A percentile compares a stretch with the other conserved stretches of the same genome.
Conservation (phyloP, 768 basidiomycete genomes). For the Russula sp. region DNA sequence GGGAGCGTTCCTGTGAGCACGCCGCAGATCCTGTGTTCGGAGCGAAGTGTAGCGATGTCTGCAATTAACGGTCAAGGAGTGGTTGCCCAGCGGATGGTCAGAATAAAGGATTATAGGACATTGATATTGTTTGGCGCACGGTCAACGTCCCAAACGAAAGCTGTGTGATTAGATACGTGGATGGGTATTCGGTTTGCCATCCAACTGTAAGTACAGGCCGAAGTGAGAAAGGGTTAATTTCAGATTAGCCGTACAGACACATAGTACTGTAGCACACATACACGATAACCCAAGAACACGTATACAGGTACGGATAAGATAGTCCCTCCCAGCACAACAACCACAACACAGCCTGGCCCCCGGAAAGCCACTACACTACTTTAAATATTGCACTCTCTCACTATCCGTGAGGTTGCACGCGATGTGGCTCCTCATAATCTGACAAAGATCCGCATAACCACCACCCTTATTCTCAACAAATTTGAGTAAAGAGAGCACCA, state of each 20-base stretch:
- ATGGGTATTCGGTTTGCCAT: slow-evolving; percentile 25
- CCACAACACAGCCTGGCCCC: neutral
- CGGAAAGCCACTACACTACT: neutral
- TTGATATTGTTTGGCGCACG: slow-evolving; percentile 46
- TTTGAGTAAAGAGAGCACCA: slow-evolving; percentile 13
- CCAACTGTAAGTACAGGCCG: neutral
- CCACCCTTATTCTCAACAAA: slow-evolving; percentile 8
- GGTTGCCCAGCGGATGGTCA: neutral
- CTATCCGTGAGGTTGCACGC: slow-evolving; percentile 23
- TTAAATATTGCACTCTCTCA: slow-evolving; percentile 12
- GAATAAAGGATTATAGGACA: too few species aligned
- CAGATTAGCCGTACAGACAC: too few species aligned
- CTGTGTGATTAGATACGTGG: slow-evolving; percentile 68
- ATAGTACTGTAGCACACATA: neutral
- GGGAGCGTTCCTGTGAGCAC: slow-evolving; percentile 88
- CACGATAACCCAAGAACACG: neutral
- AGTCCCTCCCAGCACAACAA: neutral
- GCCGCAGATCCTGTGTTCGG: slow-evolving; percentile 79
- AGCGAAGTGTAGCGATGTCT: slow-evolving; percentile 82
- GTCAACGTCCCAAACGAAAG: slow-evolving; percentile 87
- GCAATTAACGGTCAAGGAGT: neutral
- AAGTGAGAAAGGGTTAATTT: too few species aligned
- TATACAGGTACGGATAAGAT: neutral
- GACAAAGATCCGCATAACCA: slow-evolving; percentile 9
- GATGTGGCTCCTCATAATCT: slow-evolving; percentile 21